These are phyloP conservation scores for Ehretia macrophylla DNA, from an alignment of 257 asterid species.

Conservation along the genomic window DNA sequence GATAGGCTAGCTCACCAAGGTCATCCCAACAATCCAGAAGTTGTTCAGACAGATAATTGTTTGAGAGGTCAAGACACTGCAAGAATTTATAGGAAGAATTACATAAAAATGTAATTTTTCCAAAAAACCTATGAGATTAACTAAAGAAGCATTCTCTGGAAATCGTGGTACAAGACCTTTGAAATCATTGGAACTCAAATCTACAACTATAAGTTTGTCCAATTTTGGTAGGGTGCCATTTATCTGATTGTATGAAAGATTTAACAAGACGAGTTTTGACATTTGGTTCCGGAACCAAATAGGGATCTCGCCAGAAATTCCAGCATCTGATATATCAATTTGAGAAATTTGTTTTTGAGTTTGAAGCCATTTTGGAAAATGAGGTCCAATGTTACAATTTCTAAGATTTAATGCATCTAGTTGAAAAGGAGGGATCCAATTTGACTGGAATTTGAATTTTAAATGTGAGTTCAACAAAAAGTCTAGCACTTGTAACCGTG, in stretches of 20 bases:
- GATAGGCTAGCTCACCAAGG: no score
- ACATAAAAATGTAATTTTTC: conserved; percentile 8
- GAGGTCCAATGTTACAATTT: conserved; percentile 10
- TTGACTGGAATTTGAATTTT: background rate
- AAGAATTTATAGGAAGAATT: no score
- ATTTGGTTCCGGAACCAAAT: conserved; percentile 19
- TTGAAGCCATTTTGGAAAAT: conserved; percentile 20
- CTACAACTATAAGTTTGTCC: background rate
- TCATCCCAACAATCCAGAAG: conserved; percentile 18
- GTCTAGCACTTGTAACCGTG: background rate
- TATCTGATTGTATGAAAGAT: conserved; percentile 20
- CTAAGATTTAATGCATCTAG: background rate
- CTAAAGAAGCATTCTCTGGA: background rate
- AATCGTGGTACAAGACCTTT: no score
- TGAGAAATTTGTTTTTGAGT: background rate
- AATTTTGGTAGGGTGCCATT: conserved; percentile 14
- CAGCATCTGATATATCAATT: conserved; percentile 13
- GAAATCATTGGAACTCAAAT: no score
- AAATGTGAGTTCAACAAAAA: background rate
- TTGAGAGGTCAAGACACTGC: conserved; percentile 17
- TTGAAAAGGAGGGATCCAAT: conserved; percentile 17
- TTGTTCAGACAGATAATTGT: conserved; percentile 13
- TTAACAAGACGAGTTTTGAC: background rate
- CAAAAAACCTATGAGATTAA: conserved; percentile 15
- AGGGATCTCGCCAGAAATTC: conserved; percentile 17